These are phyloP conservation scores for Alternaria triticimaculans DNA, from an alignment of 2,329 filamentous ascomycete species.

Conservation along the genomic window DNA sequence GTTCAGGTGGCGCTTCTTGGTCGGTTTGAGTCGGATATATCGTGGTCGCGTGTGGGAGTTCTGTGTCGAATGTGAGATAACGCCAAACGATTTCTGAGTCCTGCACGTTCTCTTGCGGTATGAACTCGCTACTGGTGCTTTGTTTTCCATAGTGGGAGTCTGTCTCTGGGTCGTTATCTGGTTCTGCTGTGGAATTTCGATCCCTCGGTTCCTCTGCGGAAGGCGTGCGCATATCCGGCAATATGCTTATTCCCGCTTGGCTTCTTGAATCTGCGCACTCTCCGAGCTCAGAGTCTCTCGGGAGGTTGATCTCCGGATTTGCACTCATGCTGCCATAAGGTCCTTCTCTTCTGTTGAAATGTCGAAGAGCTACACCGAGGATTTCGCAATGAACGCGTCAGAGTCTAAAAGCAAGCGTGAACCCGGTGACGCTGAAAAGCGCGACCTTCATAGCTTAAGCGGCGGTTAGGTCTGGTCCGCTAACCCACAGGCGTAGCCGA, in stretches of 20 bases:
- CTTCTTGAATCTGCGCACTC: constrained; percentile 10
- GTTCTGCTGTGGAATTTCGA: constrained; percentile 18
- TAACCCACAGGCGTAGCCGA: constrained; percentile 11
- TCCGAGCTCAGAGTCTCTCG: constrained; percentile 23
- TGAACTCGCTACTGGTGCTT: constrained; percentile 9
- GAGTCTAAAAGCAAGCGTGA: background rate
- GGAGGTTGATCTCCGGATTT: constrained; percentile 47
- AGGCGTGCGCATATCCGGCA: constrained; percentile 6
- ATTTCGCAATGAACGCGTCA: constrained; percentile 4
- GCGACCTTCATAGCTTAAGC: constrained; percentile 11
- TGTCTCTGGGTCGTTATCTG: constrained; percentile 18
- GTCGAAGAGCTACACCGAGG: background rate
- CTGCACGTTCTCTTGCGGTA: constrained; percentile 13
- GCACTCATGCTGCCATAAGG: constrained; percentile 40
- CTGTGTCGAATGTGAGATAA: constrained; percentile 69
- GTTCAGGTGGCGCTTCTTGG: constrained; percentile 57
- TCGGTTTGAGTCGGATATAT: constrained; percentile 41
- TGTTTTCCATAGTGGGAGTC: constrained; percentile 24
- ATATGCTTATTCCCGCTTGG: constrained; percentile 41
- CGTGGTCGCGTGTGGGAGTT: constrained; percentile 58
- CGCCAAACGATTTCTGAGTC: constrained; percentile 58
- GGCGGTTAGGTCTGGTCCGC: constrained; percentile 14
- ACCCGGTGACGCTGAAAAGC: constrained; percentile 11
- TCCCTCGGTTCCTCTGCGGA: constrained; percentile 1
- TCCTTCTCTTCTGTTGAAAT: background rate